Conservation (phyloP, 768 basidiomycete species). For the Xerocomus potaroensis region DNA sequence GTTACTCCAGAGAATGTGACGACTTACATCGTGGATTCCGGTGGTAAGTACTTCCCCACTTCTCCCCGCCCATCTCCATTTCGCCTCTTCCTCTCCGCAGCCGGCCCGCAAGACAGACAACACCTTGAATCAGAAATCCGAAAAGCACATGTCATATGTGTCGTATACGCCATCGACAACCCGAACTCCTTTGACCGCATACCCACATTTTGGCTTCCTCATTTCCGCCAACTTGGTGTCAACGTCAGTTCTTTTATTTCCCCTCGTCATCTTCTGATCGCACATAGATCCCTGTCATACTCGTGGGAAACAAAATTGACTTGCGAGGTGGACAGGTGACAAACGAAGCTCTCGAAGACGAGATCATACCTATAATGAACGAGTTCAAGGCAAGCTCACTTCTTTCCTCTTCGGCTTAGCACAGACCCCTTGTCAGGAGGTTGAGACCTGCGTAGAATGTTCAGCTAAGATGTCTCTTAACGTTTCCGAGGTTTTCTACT, state of each 20-base stretch:
- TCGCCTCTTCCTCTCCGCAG: conserved; percentile 37
- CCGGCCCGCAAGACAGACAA: conserved; percentile 76
- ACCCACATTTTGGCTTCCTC: conserved; percentile 96
- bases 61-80: not conserved
- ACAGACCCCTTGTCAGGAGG: conserved; percentile 59
- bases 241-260: conserved; percentile 58
- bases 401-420: not conserved
- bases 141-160: conserved; percentile 96
- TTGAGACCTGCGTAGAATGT: conserved; percentile 96
- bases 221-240: conserved; percentile 91
- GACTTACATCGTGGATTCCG: conserved; percentile 96
- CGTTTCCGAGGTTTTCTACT: conserved; percentile 96
- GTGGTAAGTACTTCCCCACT: conserved; percentile 64
- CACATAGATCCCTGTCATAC: conserved; percentile 84
- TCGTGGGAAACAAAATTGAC: conserved; percentile 99
- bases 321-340: conserved; percentile 89
- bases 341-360: conserved; percentile 89
- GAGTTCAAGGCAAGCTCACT: conserved; percentile 81
- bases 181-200: conserved; percentile 96
- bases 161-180: conserved; percentile 96
- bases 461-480: conserved; percentile 90
- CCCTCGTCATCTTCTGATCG: conserved; percentile 3
- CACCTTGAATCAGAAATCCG: conserved; percentile 94
- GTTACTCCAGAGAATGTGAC: conserved; percentile 98
- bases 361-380: conserved; percentile 95